Evolutionary conservation across 768 basidiomycete species (phyloP).

Genomic region (Hemileccinum rubropunctum): DNA sequence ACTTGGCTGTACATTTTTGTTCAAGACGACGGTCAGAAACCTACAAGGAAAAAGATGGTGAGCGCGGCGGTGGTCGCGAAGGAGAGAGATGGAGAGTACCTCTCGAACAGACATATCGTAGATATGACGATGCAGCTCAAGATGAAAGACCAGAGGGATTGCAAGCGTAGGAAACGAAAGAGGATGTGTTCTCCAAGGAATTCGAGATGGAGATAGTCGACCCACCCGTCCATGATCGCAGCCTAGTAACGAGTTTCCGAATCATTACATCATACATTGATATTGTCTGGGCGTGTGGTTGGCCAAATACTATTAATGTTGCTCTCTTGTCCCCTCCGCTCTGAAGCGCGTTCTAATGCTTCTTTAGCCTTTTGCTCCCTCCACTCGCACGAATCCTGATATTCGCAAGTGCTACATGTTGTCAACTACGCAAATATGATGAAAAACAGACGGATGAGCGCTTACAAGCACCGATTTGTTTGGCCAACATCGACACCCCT

Average conservation of each 20-base stretch:
- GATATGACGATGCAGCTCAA: slow-evolving; percentile 43
- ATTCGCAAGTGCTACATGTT: slow-evolving; percentile 63
- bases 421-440: neutral
- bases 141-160: slow-evolving; percentile 49
- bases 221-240: slow-evolving; percentile 42
- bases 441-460: slow-evolving; percentile 9
- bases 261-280: slow-evolving; percentile 23
- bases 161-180: slow-evolving; percentile 40
- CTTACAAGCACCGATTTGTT: slow-evolving; percentile 66
- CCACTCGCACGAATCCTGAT: slow-evolving; percentile 78
- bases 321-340: neutral
- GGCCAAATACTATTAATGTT: neutral
- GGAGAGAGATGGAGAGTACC: slow-evolving; percentile 37
- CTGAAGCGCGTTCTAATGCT: neutral
- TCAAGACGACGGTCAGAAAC: slow-evolving; percentile 46
- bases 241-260: slow-evolving; percentile 26
- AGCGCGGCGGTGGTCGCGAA: neutral
- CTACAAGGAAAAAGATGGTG: slow-evolving; percentile 30
- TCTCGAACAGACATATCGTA: slow-evolving; percentile 52
- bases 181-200: slow-evolving; percentile 48
- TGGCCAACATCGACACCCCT: slow-evolving; percentile 65
- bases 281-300: too few relatives aligned
- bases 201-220: slow-evolving; percentile 42
- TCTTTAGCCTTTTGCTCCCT: slow-evolving; percentile 50
- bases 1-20: slow-evolving; percentile 48